These are phyloP conservation scores for Aurinia saxatilis DNA, from an alignment of 345 rosid genomes.

Conservation along the genomic window DNA sequence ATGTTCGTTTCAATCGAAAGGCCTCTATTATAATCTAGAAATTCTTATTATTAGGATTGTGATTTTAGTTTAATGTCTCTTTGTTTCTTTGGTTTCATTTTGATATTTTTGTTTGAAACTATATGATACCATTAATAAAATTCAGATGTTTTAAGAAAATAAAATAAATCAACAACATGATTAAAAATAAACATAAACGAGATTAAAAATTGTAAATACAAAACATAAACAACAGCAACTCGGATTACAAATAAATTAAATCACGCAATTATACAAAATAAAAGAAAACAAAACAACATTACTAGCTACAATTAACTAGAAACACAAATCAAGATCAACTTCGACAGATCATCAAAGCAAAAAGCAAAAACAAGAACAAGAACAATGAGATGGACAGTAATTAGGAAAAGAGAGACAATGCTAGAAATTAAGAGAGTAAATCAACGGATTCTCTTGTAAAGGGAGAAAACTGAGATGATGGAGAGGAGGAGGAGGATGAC, in stretches of 20 bases:
- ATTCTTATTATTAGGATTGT: no score
- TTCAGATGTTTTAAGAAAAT: no score
- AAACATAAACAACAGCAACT: conserved; percentile 6
- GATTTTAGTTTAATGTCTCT: no score
- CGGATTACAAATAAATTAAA: conserved; percentile 4
- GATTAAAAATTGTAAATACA: no score
- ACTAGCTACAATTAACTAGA: background rate
- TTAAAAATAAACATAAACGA: no score
- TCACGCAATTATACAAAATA: conserved; percentile 5
- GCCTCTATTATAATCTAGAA: no score
- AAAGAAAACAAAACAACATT: background rate
- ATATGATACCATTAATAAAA: no score
- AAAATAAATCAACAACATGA: background rate
- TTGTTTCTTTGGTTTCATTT: no score
- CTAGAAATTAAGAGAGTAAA: background rate
- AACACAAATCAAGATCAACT: background rate
- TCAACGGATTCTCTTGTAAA: conserved; percentile 37
- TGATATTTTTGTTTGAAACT: no score
- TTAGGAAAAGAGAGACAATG: background rate
- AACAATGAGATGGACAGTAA: background rate
- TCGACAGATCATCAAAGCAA: conserved; percentile 1
- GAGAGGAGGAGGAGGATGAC: conserved; percentile 53
- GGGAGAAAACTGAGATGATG: conserved; percentile 41
- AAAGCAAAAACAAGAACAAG: conserved; percentile 3
- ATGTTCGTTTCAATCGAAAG: no score